These are phyloP conservation scores for Pneumocystis sp. DNA, from an alignment of 1,139 yeast genomes.

Conservation along the genomic window DNA sequence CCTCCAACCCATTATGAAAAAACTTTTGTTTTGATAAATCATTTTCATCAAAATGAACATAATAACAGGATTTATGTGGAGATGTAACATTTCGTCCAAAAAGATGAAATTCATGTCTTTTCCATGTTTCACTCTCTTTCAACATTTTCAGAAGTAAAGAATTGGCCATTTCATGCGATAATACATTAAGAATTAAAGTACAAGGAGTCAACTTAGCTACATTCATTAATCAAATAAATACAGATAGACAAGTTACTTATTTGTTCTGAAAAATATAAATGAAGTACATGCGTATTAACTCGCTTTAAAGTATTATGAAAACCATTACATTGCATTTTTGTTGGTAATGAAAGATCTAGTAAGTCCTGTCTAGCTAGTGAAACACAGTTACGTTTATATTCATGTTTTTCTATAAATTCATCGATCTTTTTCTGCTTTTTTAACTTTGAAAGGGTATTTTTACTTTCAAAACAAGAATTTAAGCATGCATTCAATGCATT, in stretches of 20 bases:
- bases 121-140: slow-evolving; percentile 29
- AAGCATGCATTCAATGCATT: slow-evolving; percentile 18
- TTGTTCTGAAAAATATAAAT: slow-evolving; percentile 21
- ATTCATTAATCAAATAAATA: neutral
- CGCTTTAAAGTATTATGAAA: slow-evolving; percentile 12
- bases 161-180: slow-evolving; percentile 38
- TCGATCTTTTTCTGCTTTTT: neutral
- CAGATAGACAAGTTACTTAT: neutral
- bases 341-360: neutral
- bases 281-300: slow-evolving; percentile 7
- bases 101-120: slow-evolving; percentile 35
- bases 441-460: neutral
- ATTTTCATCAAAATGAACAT: slow-evolving; percentile 24
- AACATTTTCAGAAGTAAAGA: slow-evolving; percentile 30
- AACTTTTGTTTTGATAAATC: slow-evolving; percentile 19
- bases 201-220: slow-evolving; percentile 33
- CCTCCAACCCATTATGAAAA: slow-evolving; percentile 29
- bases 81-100: slow-evolving; percentile 48
- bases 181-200: slow-evolving; percentile 35
- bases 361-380: neutral
- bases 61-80: slow-evolving; percentile 35
- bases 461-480: neutral
- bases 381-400: neutral
- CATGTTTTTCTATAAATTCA: neutral
- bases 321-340: neutral